Base-by-base conservation (phyloP, 495 filamentous ascomycete genomes). In the Parmelia sp. region DNA sequence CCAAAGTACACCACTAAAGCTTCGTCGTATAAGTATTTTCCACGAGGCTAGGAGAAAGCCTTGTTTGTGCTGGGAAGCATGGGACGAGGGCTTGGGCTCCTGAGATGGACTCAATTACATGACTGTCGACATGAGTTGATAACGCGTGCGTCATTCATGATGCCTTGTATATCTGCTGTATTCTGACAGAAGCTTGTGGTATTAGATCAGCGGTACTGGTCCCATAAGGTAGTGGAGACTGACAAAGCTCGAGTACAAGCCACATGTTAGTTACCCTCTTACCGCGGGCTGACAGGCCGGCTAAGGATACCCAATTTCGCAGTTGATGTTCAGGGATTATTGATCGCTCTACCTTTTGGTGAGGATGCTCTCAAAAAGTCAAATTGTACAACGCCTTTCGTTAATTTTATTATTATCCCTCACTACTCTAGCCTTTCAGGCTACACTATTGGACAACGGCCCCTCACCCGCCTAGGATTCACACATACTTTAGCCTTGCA, bases 11-110 rank as follows among this genome's bases (percentile, higher is more conserved):
- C 51, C 27, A 55, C 51, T 14, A 33, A 55, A 55, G 29, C 29
- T 55, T 33, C 51, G 51, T 55, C 51, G 15, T 27, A 14, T n/a
- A 53, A n/a, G n/a, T n/a, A n/a, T n/a, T n/a, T n/a, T n/a, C n/a
- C n/a, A n/a, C n/a, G n/a, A n/a, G n/a, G n/a, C n/a, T n/a, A n/a
- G n/a, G n/a, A n/a, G 15, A 55, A 17, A 55, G 7, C 51, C 51
- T 17, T 19, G 4, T 19, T 9, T 3, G 51, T 33, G 29, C 27
- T 21, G 15, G 27, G 21, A 1, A 21, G 2, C 0, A 11, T 31
- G 27, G 19, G 7, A 21, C 6, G 51, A 55, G 15, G 11, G 9
- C 33, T 55, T 17, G 14, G 15, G 15, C 51, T n/a, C 15, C 15
- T 31, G 29, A 31, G 7, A 31, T 25, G 11, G 17, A n/a, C 17